Evolutionary conservation across 164 flowering plant species (phyloP), one percentile per base, ranked within the genome.

Genomic region (Sedum album): DNA sequence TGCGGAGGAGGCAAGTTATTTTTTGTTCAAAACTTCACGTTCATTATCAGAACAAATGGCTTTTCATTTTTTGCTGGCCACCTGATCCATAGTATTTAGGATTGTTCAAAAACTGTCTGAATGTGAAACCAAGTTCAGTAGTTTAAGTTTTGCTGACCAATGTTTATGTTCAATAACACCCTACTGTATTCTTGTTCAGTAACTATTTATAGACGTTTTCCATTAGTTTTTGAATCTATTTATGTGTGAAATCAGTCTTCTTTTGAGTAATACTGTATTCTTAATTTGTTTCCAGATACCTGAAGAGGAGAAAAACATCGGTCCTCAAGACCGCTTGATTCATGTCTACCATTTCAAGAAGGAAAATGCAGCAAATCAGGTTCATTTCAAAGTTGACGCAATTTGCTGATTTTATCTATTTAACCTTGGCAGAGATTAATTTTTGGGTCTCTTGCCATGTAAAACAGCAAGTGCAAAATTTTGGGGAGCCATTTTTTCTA

Each of bases 401-500:
- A 21, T 51, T 21, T 2, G n/a, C 51, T 46, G 18, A 46, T 46
- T 46, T 46, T 35, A 51, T 21, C 26, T 23, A 23, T 51, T 25
- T n/a, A 23, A 48, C n/a, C 7, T 35, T 20, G 2, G 33, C 36
- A 9, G 15, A 69, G 66, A 41, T n/a, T 69, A 17, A 26, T 28
- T 7, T 6, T 7, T 6, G 17, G 65, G 75, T 72, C 44, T 28
- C 68, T 31, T 46, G 73, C 28, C 21, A 51, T n/a, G n/a, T 51
- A 23, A 51, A 51, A 6, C 86, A 90, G 97, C 97, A 90, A 82
- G 87, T 92, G 60, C 97, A 90, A 76, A 87, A 95, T 76, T 95
- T 95, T 70, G 99, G 97, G 39, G 99, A 95, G 38, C 99, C 99
- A 42, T 95, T 95, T 76, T 89, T 95, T 81, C 79, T 95, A 78